Evolutionary conservation across 1,284 basidiomycete genomes (phyloP).

Genomic region (Tausonia pullulans): DNA sequence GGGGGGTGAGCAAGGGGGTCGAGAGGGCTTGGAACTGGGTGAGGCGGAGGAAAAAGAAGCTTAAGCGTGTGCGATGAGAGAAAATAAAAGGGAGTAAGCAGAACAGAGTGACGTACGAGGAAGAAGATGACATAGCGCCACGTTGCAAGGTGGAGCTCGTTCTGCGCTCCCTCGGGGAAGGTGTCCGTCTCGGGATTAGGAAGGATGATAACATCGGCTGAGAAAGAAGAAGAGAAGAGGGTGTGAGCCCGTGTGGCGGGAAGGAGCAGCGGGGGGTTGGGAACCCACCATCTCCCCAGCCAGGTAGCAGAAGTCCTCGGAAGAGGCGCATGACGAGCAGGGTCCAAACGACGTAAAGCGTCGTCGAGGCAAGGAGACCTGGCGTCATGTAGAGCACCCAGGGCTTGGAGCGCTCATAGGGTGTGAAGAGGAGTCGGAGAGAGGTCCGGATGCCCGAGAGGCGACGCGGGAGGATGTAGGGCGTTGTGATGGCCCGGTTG

Average conservation of each 20-base stretch:
- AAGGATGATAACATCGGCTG: background rate
- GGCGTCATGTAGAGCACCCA: constrained; percentile 76
- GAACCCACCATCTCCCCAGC: background rate
- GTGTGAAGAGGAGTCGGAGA: constrained; percentile 62
- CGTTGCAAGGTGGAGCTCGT: background rate
- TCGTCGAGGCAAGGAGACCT: constrained; percentile 41
- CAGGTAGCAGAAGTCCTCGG: background rate
- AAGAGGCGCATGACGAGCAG: constrained; percentile 1
- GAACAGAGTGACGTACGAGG: background rate
- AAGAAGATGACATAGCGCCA: background rate
- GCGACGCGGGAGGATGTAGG: constrained; percentile 59
- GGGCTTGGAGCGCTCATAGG: constrained; percentile 68
- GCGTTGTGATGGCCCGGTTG: constrained; percentile 78
- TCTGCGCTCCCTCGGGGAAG: background rate
- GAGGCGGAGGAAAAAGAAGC: background rate
- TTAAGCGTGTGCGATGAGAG: background rate
- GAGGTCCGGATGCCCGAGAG: constrained; percentile 43
- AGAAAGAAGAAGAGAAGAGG: background rate
- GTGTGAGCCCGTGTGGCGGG: background rate
- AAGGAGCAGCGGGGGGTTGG: background rate
- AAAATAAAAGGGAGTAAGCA: background rate
- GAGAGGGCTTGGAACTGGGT: constrained; percentile 40
- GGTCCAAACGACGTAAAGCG: background rate
- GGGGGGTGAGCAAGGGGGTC: constrained; percentile 56
- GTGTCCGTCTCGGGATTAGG: background rate